A percentile compares a stretch with the other conserved stretches of the same genome.
Conservation (phyloP, 225 moss, liverwort and hornwort genomes). For the Antitrichia curtipendula region DNA sequence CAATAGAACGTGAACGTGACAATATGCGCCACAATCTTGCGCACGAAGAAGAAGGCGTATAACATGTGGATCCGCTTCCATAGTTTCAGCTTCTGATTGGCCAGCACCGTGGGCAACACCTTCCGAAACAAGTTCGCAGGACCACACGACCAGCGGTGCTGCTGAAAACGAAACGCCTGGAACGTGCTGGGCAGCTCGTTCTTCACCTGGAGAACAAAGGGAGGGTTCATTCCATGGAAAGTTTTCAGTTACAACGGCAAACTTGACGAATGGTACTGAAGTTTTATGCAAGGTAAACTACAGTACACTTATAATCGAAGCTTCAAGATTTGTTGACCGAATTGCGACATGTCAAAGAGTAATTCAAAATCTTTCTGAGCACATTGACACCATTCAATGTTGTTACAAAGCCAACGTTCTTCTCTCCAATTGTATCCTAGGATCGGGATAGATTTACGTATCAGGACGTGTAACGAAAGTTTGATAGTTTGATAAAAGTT, state of each 20-base stretch:
- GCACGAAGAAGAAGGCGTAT: conserved; percentile 77
- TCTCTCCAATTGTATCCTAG: no score
- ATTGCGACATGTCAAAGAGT: not conserved
- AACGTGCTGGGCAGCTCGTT: conserved; percentile 76
- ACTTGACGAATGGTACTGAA: not conserved
- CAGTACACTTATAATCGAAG: not conserved
- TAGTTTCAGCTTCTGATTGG: conserved; percentile 30
- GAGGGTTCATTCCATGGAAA: not conserved
- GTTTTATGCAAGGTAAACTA: not conserved
- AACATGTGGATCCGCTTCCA: conserved; percentile 72
- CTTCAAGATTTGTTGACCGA: not conserved
- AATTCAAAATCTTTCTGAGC: not conserved
- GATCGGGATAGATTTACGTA: not conserved
- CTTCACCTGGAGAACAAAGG: conserved; percentile 10
- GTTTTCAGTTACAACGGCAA: not conserved
- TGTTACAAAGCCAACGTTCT: no score
- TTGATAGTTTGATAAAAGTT: not conserved
- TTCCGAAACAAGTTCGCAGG: conserved; percentile 73
- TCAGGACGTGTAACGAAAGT: not conserved
- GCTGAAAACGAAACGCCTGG: conserved; percentile 75
- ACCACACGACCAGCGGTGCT: conserved; percentile 76
- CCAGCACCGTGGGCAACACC: conserved; percentile 35
- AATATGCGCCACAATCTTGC: conserved; percentile 58
- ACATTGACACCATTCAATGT: not conserved
- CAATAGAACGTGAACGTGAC: conserved; percentile 76